A percentile compares a stretch with the other conserved stretches of the same genome.
These are phyloP conservation scores for Talaromyces verruculosus DNA, from an alignment of 2,329 filamentous ascomycete genomes.

Conservation along the genomic window DNA sequence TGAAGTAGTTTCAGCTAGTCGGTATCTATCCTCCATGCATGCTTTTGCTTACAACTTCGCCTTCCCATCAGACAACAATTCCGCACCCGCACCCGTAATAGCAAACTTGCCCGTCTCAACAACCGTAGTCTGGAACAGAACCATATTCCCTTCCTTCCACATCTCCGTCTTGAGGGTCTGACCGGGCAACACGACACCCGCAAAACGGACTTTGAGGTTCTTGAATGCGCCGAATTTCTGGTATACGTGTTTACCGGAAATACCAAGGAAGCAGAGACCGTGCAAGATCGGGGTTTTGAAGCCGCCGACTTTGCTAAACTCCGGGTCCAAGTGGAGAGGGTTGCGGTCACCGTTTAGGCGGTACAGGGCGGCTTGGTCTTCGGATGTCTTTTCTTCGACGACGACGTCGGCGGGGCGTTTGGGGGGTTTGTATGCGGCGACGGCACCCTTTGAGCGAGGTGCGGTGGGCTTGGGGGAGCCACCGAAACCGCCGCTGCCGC, in stretches of 20 bases:
- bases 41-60: conserved; percentile 47
- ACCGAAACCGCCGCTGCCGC: conserved; percentile 86
- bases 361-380: conserved; percentile 92
- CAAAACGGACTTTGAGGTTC: conserved; percentile 92
- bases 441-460: conserved; percentile 73
- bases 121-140: conserved; percentile 83
- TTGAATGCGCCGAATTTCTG: conserved; percentile 78
- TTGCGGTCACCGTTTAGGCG: conserved; percentile 92
- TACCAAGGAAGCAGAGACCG: conserved; percentile 92
- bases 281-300: conserved; percentile 95
- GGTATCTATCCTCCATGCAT: not conserved
- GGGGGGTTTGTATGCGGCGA: conserved; percentile 75
- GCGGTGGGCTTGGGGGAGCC: conserved; percentile 70
- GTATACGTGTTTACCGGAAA: conserved; percentile 86
- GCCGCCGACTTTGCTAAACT: conserved; percentile 90
- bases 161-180: conserved; percentile 92
- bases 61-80: conserved; percentile 60
- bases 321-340: conserved; percentile 91
- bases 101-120: conserved; percentile 91
- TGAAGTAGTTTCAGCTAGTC: not conserved
- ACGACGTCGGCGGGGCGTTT: conserved; percentile 74
- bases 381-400: conserved; percentile 79
- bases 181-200: conserved; percentile 78
- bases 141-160: conserved; percentile 81
- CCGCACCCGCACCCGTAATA: conserved; percentile 76